Evolutionary conservation across 192 early-diverging fungal genomes (phyloP).

Genomic region (Phycomyces nitens): DNA sequence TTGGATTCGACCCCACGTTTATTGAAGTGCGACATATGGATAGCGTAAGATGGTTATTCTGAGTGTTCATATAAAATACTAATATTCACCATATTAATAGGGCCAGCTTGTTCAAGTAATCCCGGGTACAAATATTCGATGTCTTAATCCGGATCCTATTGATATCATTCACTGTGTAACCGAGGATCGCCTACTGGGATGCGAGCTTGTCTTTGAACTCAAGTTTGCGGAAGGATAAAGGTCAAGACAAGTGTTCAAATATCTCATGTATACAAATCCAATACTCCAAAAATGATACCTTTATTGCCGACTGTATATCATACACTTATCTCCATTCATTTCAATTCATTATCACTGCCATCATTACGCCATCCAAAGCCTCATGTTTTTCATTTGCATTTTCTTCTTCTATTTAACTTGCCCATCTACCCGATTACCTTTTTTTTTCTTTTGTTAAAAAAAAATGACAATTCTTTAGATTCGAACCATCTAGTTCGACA

Average conservation of each 20-base stretch:
- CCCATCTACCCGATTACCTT: background rate
- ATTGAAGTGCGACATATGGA: conserved; percentile 87
- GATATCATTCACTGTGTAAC: conserved; percentile 29
- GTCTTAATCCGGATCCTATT: conserved; percentile 22
- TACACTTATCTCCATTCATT: too few relatives aligned
- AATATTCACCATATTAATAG: background rate
- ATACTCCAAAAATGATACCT: too few relatives aligned
- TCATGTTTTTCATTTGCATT: too few relatives aligned
- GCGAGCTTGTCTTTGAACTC: conserved; percentile 22
- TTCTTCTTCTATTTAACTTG: too few relatives aligned
- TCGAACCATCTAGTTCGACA: background rate
- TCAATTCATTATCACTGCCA: too few relatives aligned
- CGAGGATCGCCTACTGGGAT: conserved; percentile 16
- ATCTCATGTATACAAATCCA: too few relatives aligned
- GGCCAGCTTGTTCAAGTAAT: conserved; percentile 29
- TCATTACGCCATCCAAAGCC: too few relatives aligned
- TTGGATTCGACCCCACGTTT: conserved; percentile 87
- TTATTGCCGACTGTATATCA: too few relatives aligned
- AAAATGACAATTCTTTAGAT: background rate
- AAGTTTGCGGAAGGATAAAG: conserved; percentile 13
- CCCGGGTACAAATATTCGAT: conserved; percentile 24
- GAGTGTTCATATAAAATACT: background rate
- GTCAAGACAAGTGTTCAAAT: too few relatives aligned
- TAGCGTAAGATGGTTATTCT: conserved; percentile 47
- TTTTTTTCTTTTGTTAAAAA: background rate